Evolutionary conservation across 768 basidiomycete genomes (phyloP).

Genomic region (Lanmaoa pseudosensibilis): DNA sequence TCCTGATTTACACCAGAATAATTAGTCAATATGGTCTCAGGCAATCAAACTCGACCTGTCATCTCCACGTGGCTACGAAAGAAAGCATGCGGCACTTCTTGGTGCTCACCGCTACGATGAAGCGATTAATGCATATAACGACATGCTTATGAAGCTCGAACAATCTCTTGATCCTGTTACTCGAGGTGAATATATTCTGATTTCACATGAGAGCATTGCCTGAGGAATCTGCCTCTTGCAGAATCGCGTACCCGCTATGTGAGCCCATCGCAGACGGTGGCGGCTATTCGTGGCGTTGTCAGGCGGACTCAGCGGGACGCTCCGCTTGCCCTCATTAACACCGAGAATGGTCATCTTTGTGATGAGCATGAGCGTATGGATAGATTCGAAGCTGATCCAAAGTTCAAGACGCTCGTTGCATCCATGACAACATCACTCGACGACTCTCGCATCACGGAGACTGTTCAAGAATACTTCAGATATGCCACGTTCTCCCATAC

Average conservation of each 20-base stretch:
- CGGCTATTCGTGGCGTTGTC: neutral
- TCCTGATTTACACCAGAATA: neutral
- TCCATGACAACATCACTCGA: neutral
- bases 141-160: neutral
- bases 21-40: neutral
- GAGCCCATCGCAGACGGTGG: neutral
- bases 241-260: neutral
- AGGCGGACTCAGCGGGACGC: neutral
- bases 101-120: neutral
- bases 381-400: neutral
- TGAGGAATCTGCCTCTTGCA: neutral
- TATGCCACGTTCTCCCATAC: conserved; percentile 10
- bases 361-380: neutral
- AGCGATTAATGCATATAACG: neutral
- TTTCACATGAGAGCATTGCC: neutral
- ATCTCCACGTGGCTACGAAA: conserved; percentile 2
- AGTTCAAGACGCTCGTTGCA: neutral
- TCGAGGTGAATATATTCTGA: neutral
- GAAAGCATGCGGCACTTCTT: conserved; percentile 2
- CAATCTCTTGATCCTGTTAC: neutral
- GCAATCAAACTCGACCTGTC: conserved; percentile 1
- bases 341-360: neutral
- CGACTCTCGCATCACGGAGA: neutral
- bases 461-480: neutral
- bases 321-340: conserved; percentile 2